Base-by-base conservation (phyloP, 805 yeast species). In the Kluyveromyces starmeri region DNA sequence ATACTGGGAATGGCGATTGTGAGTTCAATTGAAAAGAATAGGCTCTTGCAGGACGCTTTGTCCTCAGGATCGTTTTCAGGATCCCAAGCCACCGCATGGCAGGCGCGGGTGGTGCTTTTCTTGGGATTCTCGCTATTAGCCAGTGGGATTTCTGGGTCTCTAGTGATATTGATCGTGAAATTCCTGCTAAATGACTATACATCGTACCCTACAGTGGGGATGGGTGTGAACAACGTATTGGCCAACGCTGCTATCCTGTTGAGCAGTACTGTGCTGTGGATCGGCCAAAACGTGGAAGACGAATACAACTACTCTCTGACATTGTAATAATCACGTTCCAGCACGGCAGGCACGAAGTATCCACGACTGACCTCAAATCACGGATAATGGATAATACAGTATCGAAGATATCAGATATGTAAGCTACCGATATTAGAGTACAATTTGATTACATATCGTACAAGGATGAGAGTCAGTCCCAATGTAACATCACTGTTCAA, bases 201-300 rank as follows among this genome's bases (percentile, higher is more conserved):
- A 18, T 62, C 75, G 4, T 78, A 81, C 70, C 96, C 96, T 23
- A 85, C 96, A 1, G 68, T 89, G 35, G 89, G 92, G 4, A 86
- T 92, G 95, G 98, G 97, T 12, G 71, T 85, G 15, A 77, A 84
- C 39, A 89, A 89, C 59, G 88, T 92, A 26, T 71, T 81, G 15
- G 77, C 84, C 28, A 85, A 88, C 50, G 71, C 74, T 6, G 67
- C 80, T 41, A 74, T 89, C 22, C 82, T 89, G 85, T 62, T 84
- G 47, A 85, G 96, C 64, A 88, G 96, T 59, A 75, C 84, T 30
- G 68, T 79, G 7, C 64, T 92, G 48, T 92, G 98, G 98, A 65
- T 89, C 35, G 85, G 95, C 15, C 97, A 89, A 56, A 92, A 86
- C 56, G 78, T 86, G 39, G 96, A 92, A 58, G 97, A 92, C 53